Evolutionary conservation across 1,139 yeast species (phyloP), one percentile per base, ranked within the genome.

Genomic region (Saccharomyces hybrid): DNA sequence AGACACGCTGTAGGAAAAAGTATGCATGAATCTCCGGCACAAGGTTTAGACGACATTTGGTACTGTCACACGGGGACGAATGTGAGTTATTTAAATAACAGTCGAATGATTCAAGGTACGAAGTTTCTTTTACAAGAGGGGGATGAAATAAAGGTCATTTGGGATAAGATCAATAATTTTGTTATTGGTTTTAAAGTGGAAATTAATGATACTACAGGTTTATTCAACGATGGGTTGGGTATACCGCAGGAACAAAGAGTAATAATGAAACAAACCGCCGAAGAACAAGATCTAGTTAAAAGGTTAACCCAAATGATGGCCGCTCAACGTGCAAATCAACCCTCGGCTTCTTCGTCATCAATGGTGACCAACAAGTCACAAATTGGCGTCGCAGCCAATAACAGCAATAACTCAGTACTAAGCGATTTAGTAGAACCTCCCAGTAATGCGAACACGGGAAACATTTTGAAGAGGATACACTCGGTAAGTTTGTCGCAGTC

Each of bases 41-140:
- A 80, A 56, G 82, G 84, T 56, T 71, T 80, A 2, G 88, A 84
- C 55, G 90, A 84, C 63, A 74, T 88, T n/a, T 89, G 96, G 96
- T 72, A 90, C 16, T 71, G 87, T 47, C 97, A 88, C 64, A 80
- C 77, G 58, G 86, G 95, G 52, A 82, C 95, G 0, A 90, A 90
- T 67, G 85, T 88, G 1, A 88, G 97, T 65, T 80, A 75, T 60
- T 78, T 90, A 8, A 88, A 90, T 65, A 79, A 79, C 3, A 69
- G 71, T 13, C 76, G 75, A 50, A 65, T 90, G 47, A 86, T 86
- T 0, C 81, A 81, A 57, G 86, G 86, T 1, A 75, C 77, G 41
- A 88, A 88, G 60, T 78, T 78, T 0, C 77, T 80, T 57, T 63
- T 90, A 0, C 80, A 75, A 62, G 76, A 86, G 58, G 85, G 84